These are phyloP conservation scores for Allium cepa DNA, from an alignment of 106 monocot species.

Conservation along the genomic window DNA sequence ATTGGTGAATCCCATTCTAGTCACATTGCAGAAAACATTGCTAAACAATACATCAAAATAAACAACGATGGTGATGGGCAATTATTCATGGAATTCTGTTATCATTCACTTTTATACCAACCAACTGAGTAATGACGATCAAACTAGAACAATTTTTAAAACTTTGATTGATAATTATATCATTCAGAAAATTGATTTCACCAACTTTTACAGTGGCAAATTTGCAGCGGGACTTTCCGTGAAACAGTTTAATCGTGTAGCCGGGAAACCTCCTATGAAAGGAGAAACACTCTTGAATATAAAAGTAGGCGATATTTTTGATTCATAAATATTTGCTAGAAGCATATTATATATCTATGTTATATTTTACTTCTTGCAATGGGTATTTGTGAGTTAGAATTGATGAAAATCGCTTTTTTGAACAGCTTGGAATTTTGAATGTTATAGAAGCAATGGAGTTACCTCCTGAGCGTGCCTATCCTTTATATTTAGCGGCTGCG, in stretches of 20 bases:
- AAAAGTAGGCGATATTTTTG: slow-evolving; percentile 44
- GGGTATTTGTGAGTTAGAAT: too few relatives aligned
- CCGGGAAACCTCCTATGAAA: slow-evolving; percentile 71
- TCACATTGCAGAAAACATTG: slow-evolving; percentile 53
- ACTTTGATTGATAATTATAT: neutral
- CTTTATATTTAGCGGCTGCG: slow-evolving; percentile 72
- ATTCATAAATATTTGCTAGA: slow-evolving; percentile 1
- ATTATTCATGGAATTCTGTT: slow-evolving; percentile 87
- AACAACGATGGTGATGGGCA: slow-evolving; percentile 34
- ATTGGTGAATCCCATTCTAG: slow-evolving; percentile 77
- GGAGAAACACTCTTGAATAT: slow-evolving; percentile 52
- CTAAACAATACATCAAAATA: slow-evolving; percentile 41
- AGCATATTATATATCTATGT: neutral
- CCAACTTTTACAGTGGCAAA: slow-evolving; percentile 31
- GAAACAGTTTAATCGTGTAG: slow-evolving; percentile 67
- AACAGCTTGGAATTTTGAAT: slow-evolving; percentile 86
- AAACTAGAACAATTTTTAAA: neutral
- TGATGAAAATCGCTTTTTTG: neutral
- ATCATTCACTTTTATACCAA: slow-evolving; percentile 69
- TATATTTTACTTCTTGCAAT: neutral
- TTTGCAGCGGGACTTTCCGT: slow-evolving; percentile 73
- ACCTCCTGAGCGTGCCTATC: slow-evolving; percentile 57
- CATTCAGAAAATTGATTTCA: slow-evolving; percentile 1
- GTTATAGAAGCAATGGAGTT: slow-evolving; percentile 80
- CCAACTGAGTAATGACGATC: slow-evolving; percentile 50